Conservation (phyloP, 495 filamentous ascomycete genomes). For the Podospora pseudoanserina region DNA sequence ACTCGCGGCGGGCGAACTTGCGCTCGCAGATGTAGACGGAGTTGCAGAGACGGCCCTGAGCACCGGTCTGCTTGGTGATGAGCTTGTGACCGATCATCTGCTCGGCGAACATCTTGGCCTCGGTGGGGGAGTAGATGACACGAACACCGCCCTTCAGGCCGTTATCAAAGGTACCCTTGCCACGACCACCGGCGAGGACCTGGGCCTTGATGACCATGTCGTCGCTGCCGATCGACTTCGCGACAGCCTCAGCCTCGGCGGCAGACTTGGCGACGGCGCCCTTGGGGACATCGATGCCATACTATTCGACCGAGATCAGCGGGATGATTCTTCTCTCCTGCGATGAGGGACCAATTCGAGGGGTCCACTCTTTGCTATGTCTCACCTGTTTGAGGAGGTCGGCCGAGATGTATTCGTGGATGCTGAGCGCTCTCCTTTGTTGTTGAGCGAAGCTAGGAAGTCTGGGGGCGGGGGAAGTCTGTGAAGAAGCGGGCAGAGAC, state of each 20-base stretch:
- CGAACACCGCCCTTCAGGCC: slow-evolving; percentile 97
- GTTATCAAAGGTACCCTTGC: slow-evolving; percentile 96
- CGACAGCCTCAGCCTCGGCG: slow-evolving; percentile 86
- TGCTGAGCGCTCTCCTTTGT: slow-evolving; percentile 76
- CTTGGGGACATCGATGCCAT: slow-evolving; percentile 88
- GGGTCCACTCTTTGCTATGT: slow-evolving; percentile 13
- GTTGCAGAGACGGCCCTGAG: slow-evolving; percentile 85
- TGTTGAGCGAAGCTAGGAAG: slow-evolving; percentile 54
- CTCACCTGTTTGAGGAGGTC: slow-evolving; percentile 77
- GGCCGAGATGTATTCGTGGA: slow-evolving; percentile 96
- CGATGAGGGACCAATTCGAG: background rate
- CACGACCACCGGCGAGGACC: slow-evolving; percentile 93
- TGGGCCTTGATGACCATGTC: slow-evolving; percentile 99
- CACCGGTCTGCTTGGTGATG: slow-evolving; percentile 98
- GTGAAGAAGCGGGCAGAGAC: slow-evolving; percentile 1
- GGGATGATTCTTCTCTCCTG: background rate
- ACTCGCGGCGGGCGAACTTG: slow-evolving; percentile 98
- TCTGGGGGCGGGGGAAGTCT: slow-evolving; percentile 42
- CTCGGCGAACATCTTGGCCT: slow-evolving; percentile 93
- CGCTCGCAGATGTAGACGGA: slow-evolving; percentile 98
- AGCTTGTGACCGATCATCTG: slow-evolving; percentile 99
- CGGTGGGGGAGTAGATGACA: slow-evolving; percentile 85
- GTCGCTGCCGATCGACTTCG: slow-evolving; percentile 83
- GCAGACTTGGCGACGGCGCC: slow-evolving; percentile 78
- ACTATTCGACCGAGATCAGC: slow-evolving; percentile 48